Conservation (phyloP, 768 basidiomycete genomes). For the Boletellus sp. region DNA sequence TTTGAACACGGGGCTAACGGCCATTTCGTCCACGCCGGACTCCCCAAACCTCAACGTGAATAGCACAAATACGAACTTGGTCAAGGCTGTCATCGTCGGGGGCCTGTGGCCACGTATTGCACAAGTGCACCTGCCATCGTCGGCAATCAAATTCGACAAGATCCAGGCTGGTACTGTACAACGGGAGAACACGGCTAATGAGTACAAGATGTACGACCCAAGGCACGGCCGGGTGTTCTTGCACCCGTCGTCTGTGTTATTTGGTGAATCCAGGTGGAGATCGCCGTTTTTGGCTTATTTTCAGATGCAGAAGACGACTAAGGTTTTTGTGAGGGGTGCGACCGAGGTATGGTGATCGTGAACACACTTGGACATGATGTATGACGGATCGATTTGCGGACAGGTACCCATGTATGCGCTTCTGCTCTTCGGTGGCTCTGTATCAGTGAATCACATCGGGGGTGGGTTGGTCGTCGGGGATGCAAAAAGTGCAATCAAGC, state of each 20-base stretch:
- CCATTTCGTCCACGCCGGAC: conserved; percentile 41
- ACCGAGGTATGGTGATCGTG: conserved; percentile 60
- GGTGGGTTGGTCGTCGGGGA: conserved; percentile 69
- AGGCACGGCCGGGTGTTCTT: conserved; percentile 64
- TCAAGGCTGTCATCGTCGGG: conserved; percentile 82
- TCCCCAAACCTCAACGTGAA: conserved; percentile 59
- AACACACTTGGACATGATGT: neutral
- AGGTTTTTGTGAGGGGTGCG: conserved; percentile 82
- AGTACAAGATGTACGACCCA: conserved; percentile 80
- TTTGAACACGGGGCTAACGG: conserved; percentile 65
- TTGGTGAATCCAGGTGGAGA: conserved; percentile 68
- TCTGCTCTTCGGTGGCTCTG: conserved; percentile 77
- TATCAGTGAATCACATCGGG: conserved; percentile 73
- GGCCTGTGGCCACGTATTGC: conserved; percentile 86
- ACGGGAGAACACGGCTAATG: conserved; percentile 79
- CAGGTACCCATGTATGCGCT: conserved; percentile 87
- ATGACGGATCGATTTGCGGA: neutral
- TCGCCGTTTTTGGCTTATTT: conserved; percentile 82
- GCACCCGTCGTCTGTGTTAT: conserved; percentile 81
- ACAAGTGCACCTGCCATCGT: conserved; percentile 67
- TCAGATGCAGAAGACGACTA: conserved; percentile 74
- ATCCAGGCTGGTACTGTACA: conserved; percentile 80
- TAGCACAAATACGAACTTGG: conserved; percentile 62
- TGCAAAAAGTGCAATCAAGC: conserved; percentile 50
- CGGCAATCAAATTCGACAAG: conserved; percentile 79